Evolutionary conservation across 805 yeast species (phyloP).

Genomic region (Hanseniaspora guilliermondii): DNA sequence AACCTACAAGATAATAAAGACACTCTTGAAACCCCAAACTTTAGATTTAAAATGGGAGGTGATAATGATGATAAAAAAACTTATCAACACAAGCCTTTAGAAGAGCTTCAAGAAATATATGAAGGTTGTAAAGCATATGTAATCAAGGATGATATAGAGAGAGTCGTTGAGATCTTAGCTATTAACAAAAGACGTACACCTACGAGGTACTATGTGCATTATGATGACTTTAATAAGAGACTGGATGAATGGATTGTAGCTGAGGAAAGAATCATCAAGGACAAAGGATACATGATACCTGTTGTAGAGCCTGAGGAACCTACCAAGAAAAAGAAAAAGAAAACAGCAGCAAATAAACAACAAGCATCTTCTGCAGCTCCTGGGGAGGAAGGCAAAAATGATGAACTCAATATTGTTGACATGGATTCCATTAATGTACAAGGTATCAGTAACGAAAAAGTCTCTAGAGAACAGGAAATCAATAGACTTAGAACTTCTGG

Average conservation of each 20-base stretch:
- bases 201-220: slow-evolving; percentile 81
- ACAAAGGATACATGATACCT: slow-evolving; percentile 55
- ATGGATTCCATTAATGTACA: slow-evolving; percentile 76
- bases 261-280: slow-evolving; percentile 57
- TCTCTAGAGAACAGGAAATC: slow-evolving; percentile 81
- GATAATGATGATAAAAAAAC: slow-evolving; percentile 20
- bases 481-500: slow-evolving; percentile 89
- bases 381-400: slow-evolving; percentile 22
- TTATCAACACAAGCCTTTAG: slow-evolving; percentile 17
- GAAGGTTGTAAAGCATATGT: slow-evolving; percentile 78
- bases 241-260: slow-evolving; percentile 86
- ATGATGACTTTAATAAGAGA: slow-evolving; percentile 87
- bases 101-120: slow-evolving; percentile 37
- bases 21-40: background rate
- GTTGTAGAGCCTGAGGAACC: slow-evolving; percentile 35
- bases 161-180: slow-evolving; percentile 78
- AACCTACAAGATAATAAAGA: background rate
- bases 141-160: slow-evolving; percentile 62
- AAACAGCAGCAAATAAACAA: slow-evolving; percentile 22
- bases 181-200: slow-evolving; percentile 63
- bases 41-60: slow-evolving; percentile 5
- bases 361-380: slow-evolving; percentile 18
- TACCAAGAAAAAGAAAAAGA: slow-evolving; percentile 28
- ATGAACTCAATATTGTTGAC: slow-evolving; percentile 56
- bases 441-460: slow-evolving; percentile 57